A percentile compares a stretch with the other conserved stretches of the same genome.
Evolutionary conservation across 129 eudicot species (phyloP).

Genomic region (Dittrichia graveolens): DNA sequence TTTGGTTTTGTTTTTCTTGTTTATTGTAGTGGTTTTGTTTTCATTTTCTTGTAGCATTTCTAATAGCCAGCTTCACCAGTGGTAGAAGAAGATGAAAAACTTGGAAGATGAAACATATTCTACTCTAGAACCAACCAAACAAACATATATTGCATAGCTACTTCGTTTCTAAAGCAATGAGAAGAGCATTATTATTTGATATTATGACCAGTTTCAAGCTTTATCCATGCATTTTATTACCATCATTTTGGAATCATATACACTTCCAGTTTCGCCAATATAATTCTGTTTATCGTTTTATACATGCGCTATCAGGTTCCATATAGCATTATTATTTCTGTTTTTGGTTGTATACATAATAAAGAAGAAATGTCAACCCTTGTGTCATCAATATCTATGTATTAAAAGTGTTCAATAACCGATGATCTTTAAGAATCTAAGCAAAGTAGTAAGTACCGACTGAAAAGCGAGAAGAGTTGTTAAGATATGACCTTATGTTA

Average conservation of each 20-base stretch:
- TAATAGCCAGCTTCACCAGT: slow-evolving; percentile 23
- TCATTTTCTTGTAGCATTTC: slow-evolving; percentile 17
- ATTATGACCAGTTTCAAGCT: slow-evolving; percentile 17
- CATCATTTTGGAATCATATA: not conserved
- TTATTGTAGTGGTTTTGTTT: slow-evolving; percentile 19
- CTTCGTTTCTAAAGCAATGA: slow-evolving; percentile 33
- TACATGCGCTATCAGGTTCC: not conserved
- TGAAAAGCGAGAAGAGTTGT: not conserved
- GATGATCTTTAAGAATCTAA: not conserved
- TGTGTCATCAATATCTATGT: not conserved
- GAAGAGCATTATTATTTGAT: slow-evolving; percentile 25
- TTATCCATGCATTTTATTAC: not conserved
- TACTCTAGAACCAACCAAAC: slow-evolving; percentile 30
- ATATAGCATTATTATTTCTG: too few species aligned
- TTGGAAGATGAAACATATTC: slow-evolving; percentile 25
- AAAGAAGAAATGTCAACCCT: too few species aligned
- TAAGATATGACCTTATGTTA: not conserved
- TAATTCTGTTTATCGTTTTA: not conserved
- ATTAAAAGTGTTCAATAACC: too few species aligned
- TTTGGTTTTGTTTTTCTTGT: slow-evolving; percentile 27
- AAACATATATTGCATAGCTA: slow-evolving; percentile 12
- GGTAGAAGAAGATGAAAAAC: slow-evolving; percentile 27
- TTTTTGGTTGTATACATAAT: too few species aligned
- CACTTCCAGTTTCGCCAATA: not conserved
- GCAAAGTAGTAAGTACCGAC: not conserved